Conservation (phyloP, 1,284 basidiomycete species). For the Pseudozyma pruni region DNA sequence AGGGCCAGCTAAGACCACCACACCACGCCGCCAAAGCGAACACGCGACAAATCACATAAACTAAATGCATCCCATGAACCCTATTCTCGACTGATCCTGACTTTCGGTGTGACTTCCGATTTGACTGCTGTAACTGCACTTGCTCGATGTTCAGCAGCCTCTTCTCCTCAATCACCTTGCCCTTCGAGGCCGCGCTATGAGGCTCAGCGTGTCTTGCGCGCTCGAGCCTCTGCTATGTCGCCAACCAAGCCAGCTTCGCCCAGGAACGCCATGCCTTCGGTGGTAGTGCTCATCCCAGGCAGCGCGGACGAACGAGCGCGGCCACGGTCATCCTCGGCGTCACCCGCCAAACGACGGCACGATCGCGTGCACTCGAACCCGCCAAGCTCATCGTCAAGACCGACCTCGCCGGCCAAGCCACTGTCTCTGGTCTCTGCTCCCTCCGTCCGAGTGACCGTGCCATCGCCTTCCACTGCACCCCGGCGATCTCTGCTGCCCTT, state of each 20-base stretch:
- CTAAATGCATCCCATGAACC: background rate
- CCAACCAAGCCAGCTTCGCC: background rate
- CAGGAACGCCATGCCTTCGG: constrained; percentile 17
- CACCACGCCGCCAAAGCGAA: no score
- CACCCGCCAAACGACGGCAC: constrained; percentile 5
- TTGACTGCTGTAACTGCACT: no score
- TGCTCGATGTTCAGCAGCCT: background rate
- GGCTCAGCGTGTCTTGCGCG: constrained; percentile 15
- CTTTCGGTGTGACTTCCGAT: no score
- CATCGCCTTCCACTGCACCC: background rate
- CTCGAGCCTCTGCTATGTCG: constrained; percentile 20
- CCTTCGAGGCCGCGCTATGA: background rate
- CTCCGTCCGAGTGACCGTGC: background rate
- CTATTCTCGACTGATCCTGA: background rate
- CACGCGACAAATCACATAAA: no score
- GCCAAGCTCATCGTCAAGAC: background rate
- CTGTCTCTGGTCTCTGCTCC: background rate
- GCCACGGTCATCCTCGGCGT: background rate
- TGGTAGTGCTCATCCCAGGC: constrained; percentile 23
- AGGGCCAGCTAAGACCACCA: no score
- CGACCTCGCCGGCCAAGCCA: background rate
- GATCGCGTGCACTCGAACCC: background rate
- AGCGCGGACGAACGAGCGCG: background rate
- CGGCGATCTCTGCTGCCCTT: background rate
- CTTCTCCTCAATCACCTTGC: background rate